Percentiles rank a stretch among this genome's conserved stretches.
Conservation (phyloP, 768 basidiomycete genomes). For the Collybia mongolica region DNA sequence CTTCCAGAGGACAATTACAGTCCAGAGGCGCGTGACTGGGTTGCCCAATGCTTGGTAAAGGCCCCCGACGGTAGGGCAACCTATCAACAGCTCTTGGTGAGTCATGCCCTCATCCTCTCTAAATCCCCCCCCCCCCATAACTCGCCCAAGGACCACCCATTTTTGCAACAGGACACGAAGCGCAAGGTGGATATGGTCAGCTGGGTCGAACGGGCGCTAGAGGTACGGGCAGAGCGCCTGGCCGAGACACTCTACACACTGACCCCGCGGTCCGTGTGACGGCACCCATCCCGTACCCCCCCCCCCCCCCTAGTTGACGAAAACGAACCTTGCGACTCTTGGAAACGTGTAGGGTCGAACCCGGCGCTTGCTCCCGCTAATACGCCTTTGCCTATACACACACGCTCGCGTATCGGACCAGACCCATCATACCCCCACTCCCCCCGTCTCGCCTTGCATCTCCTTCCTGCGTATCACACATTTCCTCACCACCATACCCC, state of each 20-base stretch:
- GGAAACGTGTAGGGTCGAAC: not conserved
- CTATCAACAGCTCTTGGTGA: constrained; percentile 77
- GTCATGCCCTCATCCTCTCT: constrained; percentile 20
- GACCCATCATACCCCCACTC: too few relatives aligned
- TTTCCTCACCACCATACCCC: too few relatives aligned
- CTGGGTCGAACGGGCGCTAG: constrained; percentile 69
- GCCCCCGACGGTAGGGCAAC: constrained; percentile 76
- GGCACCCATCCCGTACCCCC: too few relatives aligned
- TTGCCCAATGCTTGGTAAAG: constrained; percentile 78
- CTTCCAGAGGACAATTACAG: constrained; percentile 72
- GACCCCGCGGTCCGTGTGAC: constrained; percentile 1
- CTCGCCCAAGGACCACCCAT: constrained; percentile 87
- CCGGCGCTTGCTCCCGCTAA: not conserved
- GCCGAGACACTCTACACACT: constrained; percentile 10
- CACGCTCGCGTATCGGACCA: too few relatives aligned
- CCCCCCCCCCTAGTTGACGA: too few relatives aligned
- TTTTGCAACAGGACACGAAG: constrained; percentile 58
- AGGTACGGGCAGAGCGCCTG: constrained; percentile 12
- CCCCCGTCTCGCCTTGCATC: too few relatives aligned
- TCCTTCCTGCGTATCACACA: too few relatives aligned
- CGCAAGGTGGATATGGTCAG: constrained; percentile 79
- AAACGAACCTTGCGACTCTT: too few relatives aligned
- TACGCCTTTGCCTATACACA: not conserved
- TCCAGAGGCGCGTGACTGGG: constrained; percentile 77
- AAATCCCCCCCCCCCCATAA: too few relatives aligned